A percentile compares a stretch with the other conserved stretches of the same genome.
phyloP scores from a whole-genome alignment of 805 yeast genomes.

The Wickerhamiella vanderwaltii region DNA sequence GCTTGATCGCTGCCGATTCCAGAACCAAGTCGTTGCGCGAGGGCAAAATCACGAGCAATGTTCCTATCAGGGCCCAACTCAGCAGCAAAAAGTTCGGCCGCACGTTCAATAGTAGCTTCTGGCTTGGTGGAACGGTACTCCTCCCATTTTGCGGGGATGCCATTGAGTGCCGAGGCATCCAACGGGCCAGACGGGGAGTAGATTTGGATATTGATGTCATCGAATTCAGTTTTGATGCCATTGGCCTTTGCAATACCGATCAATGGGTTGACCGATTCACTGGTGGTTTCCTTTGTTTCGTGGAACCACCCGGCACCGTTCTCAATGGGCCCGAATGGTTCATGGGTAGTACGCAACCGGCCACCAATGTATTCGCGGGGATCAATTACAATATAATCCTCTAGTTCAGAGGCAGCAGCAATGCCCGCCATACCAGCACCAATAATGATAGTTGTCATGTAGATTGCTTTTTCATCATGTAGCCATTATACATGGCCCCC shows the following conservation, averaged over 20 bases:
- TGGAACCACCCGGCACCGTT: slow-evolving; percentile 25
- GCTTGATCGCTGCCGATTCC: slow-evolving; percentile 3
- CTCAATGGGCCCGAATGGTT: slow-evolving; percentile 16
- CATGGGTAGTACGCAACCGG: slow-evolving; percentile 18
- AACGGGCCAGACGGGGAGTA: slow-evolving; percentile 16
- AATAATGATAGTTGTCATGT: slow-evolving; percentile 20
- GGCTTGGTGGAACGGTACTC: slow-evolving; percentile 14
- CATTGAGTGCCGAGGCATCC: slow-evolving; percentile 12
- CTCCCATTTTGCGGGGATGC: slow-evolving; percentile 14
- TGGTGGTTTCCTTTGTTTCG: slow-evolving; percentile 15
- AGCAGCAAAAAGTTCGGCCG: slow-evolving; percentile 12
- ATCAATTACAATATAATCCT: slow-evolving; percentile 22
- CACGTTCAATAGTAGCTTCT: slow-evolving; percentile 14
- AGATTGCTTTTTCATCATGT: background rate
- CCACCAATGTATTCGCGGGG: slow-evolving; percentile 28
- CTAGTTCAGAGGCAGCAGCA: slow-evolving; percentile 24
- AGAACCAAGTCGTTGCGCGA: slow-evolving; percentile 7
- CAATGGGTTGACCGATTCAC: slow-evolving; percentile 15
- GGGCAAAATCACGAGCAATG: background rate
- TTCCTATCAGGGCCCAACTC: background rate
- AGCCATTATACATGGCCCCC: too few relatives aligned
- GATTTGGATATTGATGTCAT: slow-evolving; percentile 18
- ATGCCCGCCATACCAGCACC: slow-evolving; percentile 29
- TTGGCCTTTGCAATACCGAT: slow-evolving; percentile 16
- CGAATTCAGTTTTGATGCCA: slow-evolving; percentile 16